Evolutionary conservation across 805 yeast genomes (phyloP).

Genomic region (Priceomyces melissophilus): DNA sequence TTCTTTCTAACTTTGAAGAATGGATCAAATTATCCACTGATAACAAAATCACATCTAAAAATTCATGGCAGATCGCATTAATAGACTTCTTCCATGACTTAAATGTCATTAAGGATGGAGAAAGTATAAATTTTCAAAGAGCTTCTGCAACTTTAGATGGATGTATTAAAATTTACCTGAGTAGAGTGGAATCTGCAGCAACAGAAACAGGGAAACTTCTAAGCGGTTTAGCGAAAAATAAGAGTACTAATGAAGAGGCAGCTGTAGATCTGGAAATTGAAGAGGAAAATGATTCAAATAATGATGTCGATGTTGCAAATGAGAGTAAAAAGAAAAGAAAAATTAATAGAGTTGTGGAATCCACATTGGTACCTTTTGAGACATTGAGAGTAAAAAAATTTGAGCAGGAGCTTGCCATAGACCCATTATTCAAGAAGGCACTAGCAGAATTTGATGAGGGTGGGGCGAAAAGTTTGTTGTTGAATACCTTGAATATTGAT

Average conservation of each 20-base stretch:
- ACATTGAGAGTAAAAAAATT: slow-evolving; percentile 8
- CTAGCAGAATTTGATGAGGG: slow-evolving; percentile 30
- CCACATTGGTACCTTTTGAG: slow-evolving; percentile 24
- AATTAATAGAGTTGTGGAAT: slow-evolving; percentile 33
- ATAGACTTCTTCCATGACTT: slow-evolving; percentile 90
- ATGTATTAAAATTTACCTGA: slow-evolving; percentile 34
- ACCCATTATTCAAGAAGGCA: slow-evolving; percentile 27
- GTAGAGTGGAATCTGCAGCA: slow-evolving; percentile 35
- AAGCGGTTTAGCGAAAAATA: slow-evolving; percentile 22
- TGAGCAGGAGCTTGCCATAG: slow-evolving; percentile 27
- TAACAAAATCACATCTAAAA: slow-evolving; percentile 70
- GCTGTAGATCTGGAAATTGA: slow-evolving; percentile 15
- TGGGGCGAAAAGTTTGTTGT: slow-evolving; percentile 26
- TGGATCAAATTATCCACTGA: slow-evolving; percentile 45
- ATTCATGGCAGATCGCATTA: slow-evolving; percentile 87
- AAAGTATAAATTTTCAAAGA: slow-evolving; percentile 37
- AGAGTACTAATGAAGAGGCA: slow-evolving; percentile 19
- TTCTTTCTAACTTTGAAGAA: slow-evolving; percentile 44
- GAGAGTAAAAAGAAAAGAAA: slow-evolving; percentile 24
- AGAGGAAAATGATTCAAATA: slow-evolving; percentile 15
- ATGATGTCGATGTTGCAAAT: slow-evolving; percentile 13
- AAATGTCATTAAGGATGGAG: slow-evolving; percentile 69
- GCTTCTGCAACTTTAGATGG: slow-evolving; percentile 37
- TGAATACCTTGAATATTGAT: slow-evolving; percentile 23
- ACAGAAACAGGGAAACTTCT: slow-evolving; percentile 33